Base-by-base conservation (phyloP, 2,329 filamentous ascomycete species). In the Sodiomyces alkalinus region DNA sequence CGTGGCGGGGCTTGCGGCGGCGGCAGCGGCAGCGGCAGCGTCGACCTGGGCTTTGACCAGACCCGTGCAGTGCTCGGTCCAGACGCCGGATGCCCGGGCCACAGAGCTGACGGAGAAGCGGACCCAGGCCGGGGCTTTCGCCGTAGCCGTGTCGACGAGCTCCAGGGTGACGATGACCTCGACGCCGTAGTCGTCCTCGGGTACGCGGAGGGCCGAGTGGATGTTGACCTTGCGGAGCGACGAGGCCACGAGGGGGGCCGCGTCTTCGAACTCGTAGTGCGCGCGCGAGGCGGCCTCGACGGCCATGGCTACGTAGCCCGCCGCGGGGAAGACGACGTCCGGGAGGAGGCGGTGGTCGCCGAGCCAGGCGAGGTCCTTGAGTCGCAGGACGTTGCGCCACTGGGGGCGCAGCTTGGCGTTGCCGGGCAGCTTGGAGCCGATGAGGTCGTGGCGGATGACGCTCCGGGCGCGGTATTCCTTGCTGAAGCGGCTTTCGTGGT, bases 331-430 rank as follows among this genome's bases (percentile, higher is more conserved):
- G 19, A 70, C 58, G 3, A 56, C 60, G 17, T 68, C 45, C 8
- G 60, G 65, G 38, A 74, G 66, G 45, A 75, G 63, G 31, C 50
- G 51, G 47, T 74, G 71, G 37, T 73, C 63, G 24, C 63, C 55
- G 5, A 71, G 52, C 53, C 73, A 76, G 2, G 74, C 64, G 0
- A 65, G 40, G 31, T 66, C 60, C 21, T 63, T 58, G 1, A 58
- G 37, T 8, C 52, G 51, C 17, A 67, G 40, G 15, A 60, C 51
- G 32, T 62, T 64, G 20, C 62, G 50, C 63, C 63, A 68, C 1
- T 48, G 56, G 0, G 59, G 59, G 38, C 63, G 57, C 3, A 55
- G 36, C 7, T 60, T 55, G 26, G 47, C 62, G 10, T 51, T 61
- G 25, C 53, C 53, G 33, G 57, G 52, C 8, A 55, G 56, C 16